Percentiles rank a stretch among this genome's conserved stretches.
These are phyloP conservation scores for Coniochaeta sp. DNA, from an alignment of 2,329 filamentous ascomycete genomes.

Conservation along the genomic window DNA sequence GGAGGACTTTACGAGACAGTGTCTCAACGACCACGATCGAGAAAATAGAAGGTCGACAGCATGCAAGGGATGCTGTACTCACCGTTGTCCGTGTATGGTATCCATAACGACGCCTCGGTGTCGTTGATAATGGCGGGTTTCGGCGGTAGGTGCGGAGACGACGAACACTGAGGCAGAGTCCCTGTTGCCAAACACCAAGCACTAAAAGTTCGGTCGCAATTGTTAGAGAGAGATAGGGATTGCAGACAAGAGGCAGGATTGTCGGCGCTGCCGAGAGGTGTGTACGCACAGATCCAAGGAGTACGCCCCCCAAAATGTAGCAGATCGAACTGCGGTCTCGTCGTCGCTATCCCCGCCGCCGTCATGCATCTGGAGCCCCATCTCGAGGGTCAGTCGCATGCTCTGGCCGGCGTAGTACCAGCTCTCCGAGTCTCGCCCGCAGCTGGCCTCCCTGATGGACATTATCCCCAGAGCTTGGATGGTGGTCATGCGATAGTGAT, in stretches of 20 bases:
- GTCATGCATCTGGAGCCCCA: constrained; percentile 55
- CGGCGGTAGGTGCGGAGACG: constrained; percentile 46
- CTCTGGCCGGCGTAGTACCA: constrained; percentile 69
- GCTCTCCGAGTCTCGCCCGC: constrained; percentile 63
- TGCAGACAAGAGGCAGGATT: neutral
- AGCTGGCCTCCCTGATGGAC: constrained; percentile 67
- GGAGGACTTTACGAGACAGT: neutral
- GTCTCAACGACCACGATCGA: neutral
- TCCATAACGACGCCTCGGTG: constrained; percentile 53
- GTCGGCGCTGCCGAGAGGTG: neutral
- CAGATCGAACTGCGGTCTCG: constrained; percentile 49
- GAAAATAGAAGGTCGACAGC: neutral
- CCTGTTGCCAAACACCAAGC: constrained; percentile 61
- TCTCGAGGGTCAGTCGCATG: constrained; percentile 63
- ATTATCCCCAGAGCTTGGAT: constrained; percentile 71
- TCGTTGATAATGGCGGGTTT: constrained; percentile 54
- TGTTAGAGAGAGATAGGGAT: neutral
- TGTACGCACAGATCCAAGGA: constrained; percentile 53
- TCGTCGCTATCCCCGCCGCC: constrained; percentile 41
- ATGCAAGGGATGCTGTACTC: constrained; percentile 11
- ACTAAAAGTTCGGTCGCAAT: constrained; percentile 25
- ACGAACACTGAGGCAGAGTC: constrained; percentile 52
- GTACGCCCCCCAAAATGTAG: constrained; percentile 57
- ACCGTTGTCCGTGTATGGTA: constrained; percentile 53
- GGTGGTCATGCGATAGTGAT: constrained; percentile 59